These are phyloP conservation scores for Glonium stellatum DNA, from an alignment of 495 filamentous ascomycete species.

Conservation along the genomic window DNA sequence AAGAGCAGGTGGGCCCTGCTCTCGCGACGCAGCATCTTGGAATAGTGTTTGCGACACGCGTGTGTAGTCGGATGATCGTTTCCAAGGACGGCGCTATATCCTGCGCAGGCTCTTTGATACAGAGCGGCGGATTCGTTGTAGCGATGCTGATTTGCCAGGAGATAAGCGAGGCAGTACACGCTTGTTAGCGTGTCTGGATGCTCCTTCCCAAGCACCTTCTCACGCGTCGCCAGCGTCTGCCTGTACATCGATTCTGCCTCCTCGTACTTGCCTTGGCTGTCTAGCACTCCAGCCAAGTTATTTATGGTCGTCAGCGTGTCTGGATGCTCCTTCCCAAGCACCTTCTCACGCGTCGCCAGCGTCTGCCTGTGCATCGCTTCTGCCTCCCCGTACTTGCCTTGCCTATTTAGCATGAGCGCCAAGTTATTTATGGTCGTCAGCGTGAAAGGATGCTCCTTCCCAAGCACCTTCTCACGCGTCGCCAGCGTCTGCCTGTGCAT, in stretches of 20 bases:
- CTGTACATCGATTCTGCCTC: conserved; percentile 5
- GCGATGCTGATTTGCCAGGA: conserved; percentile 13
- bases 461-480: conserved; percentile 9
- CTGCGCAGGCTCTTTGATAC: conserved; percentile 17
- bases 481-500: conserved; percentile 1
- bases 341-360: conserved; percentile 11
- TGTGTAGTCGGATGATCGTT: conserved; percentile 4
- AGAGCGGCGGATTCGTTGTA: conserved; percentile 12
- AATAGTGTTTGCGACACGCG: conserved; percentile 2
- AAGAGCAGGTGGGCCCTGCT: neutral
- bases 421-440: conserved; percentile 6
- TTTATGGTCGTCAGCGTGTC: conserved; percentile 15
- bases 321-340: conserved; percentile 14
- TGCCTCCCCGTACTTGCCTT: conserved; percentile 8
- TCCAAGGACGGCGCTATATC: conserved; percentile 3
- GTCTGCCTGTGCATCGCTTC: conserved; percentile 9
- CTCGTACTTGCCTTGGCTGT: conserved; percentile 4
- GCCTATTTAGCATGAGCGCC: neutral
- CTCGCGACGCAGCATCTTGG: conserved; percentile 1
- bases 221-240: neutral
- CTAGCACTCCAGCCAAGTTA: neutral
- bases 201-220: conserved; percentile 8
- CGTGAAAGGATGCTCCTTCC: neutral
- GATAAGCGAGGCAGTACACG: conserved; percentile 17
- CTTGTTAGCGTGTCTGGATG: conserved; percentile 13